Evolutionary conservation across 352 stramenopile genomes (phyloP).

Genomic region (Aphanomyces astaci): DNA sequence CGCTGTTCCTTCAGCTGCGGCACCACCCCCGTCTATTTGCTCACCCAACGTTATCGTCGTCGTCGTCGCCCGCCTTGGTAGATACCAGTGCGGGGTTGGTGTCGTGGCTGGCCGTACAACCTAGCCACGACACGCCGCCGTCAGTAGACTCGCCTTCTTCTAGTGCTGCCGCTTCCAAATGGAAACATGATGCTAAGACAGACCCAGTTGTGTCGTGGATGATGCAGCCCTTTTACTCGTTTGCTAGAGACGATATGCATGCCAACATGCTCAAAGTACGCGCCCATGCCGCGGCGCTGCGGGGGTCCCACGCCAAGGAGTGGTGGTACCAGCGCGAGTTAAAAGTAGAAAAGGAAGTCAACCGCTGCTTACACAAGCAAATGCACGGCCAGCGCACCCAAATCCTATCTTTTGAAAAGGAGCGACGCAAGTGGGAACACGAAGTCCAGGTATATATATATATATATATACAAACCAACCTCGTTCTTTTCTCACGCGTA

Average conservation of each 20-base stretch:
- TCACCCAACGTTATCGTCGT: too few species aligned
- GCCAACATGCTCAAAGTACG: not conserved
- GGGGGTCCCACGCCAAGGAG: constrained; percentile 32
- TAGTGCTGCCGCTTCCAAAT: too few species aligned
- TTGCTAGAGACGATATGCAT: not conserved
- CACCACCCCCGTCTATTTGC: not conserved
- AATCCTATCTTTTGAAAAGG: constrained; percentile 66
- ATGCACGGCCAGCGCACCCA: constrained; percentile 66
- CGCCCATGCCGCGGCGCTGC: not conserved
- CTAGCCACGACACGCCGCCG: too few species aligned
- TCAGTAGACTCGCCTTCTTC: too few species aligned
- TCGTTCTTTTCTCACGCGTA: too few species aligned
- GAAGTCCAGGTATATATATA: constrained; percentile 45
- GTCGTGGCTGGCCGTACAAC: too few species aligned
- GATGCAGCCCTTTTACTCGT: too few species aligned
- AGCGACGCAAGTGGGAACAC: constrained; percentile 79
- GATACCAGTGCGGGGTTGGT: too few species aligned
- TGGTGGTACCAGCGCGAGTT: constrained; percentile 55
- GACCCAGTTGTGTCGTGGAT: too few species aligned
- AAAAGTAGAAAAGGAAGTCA: constrained; percentile 43
- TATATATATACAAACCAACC: too few species aligned
- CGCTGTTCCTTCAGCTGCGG: not conserved
- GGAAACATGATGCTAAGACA: too few species aligned
- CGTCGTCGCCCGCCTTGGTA: too few species aligned
- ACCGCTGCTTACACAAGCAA: constrained; percentile 45